A percentile compares a stretch with the other conserved stretches of the same genome.
Evolutionary conservation across 1,284 basidiomycete genomes (phyloP).

Genomic region (Fistulinella cinereoalba): DNA sequence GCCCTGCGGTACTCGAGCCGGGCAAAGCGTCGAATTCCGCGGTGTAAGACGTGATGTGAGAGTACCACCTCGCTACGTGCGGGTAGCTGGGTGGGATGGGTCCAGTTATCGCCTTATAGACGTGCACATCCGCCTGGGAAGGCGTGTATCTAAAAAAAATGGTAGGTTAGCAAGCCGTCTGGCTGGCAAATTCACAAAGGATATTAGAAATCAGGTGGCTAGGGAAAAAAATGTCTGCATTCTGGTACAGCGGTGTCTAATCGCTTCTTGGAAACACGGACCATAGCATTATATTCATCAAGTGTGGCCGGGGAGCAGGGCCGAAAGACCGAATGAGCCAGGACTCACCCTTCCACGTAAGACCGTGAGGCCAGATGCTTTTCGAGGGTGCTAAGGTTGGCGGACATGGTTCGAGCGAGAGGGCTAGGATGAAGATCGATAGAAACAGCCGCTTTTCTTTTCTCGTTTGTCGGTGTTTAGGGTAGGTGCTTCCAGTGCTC

Average conservation of each 20-base stretch:
- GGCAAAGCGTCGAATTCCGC: conserved; percentile 77
- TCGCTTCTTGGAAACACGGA: conserved; percentile 99
- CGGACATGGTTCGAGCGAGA: conserved; percentile 55
- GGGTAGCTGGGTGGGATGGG: conserved; percentile 72
- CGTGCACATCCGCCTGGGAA: conserved; percentile 94
- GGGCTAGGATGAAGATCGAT: conserved; percentile 32
- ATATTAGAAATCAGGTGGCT: conserved; percentile 71
- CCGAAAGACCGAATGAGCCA: conserved; percentile 18
- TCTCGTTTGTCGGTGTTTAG: conserved; percentile 28
- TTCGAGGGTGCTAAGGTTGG: conserved; percentile 77
- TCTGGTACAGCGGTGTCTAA: conserved; percentile 88
- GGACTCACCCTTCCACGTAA: conserved; percentile 88
- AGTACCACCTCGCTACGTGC: conserved; percentile 90
- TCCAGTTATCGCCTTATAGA: conserved; percentile 77
- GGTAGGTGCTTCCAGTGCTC: conserved; percentile 29
- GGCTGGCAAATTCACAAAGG: conserved; percentile 4
- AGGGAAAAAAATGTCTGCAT: conserved; percentile 78
- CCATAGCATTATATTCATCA: conserved; percentile 89
- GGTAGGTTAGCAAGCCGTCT: conserved; percentile 12
- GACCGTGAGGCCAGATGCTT: conserved; percentile 81
- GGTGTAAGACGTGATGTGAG: conserved; percentile 86
- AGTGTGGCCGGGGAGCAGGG: conserved; percentile 28
- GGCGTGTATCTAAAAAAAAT: conserved; percentile 73
- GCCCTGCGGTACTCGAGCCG: conserved; percentile 82
- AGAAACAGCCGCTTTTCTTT: conserved; percentile 11